Evolutionary conservation across 805 yeast species (phyloP), one percentile per base, ranked within the genome.

Genomic region (Saitoella complicata): DNA sequence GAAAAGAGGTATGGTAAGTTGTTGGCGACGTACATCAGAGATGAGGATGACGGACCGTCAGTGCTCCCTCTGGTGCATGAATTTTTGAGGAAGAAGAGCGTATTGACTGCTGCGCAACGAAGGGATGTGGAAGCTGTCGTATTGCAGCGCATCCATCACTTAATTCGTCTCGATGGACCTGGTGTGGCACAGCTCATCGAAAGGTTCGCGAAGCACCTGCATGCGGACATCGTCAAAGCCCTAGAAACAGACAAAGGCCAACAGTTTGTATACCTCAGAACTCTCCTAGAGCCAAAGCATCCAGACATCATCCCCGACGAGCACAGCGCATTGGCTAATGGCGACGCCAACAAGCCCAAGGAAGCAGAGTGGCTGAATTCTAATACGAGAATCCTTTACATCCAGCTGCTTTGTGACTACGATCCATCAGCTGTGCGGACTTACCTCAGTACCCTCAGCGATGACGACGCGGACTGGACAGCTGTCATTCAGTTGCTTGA

Each of bases 1-100:
- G 78, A 77, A 47, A 68, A 71, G 12, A 68, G 64, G 42, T 72
- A 65, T 47, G 60, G 74, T 2, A 69, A 76, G 46, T 69, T 78
- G 0, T 58, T 80, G 37, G 70, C 36, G 11, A 33, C 11, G 36
- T 33, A 33, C 11, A 30, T 47, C 21, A 21, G 21, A 21, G 21
- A 21, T 21, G 21, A 21, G 21, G 21, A 21, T 21, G 21, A 21
- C 21, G 21, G 21, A 21, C 4, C 21, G 21, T 21, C 21, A 21
- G 21, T 21, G 21, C 21, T 21, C 21, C 21, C 21, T 21, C 21
- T 21, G 21, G 21, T 21, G 21, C 21, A 21, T 21, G 21, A 21
- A 21, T 21, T 21, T 21, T 21, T 21, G 21, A 21, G 21, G 21
- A 21, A 21, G 21, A 21, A 21, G 21, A 21, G 50, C 31, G 49